Evolutionary conservation across 345 rosid species (phyloP).

Genomic region (Triadica sebifera): DNA sequence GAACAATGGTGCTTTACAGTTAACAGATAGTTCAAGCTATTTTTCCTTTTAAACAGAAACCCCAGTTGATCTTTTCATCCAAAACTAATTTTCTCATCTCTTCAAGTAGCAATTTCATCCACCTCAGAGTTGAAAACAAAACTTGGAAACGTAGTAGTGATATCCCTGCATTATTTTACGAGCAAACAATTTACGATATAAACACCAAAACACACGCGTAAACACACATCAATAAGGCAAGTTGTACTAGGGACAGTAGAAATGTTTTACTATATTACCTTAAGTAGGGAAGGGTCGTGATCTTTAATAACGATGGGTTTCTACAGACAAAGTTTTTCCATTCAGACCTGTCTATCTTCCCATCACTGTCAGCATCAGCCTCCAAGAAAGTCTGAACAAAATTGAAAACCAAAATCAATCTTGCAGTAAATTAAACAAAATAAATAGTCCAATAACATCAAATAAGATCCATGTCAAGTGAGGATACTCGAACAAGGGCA

Average conservation of each 20-base stretch:
- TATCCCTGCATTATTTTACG: slow-evolving; percentile 62
- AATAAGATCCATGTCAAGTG: neutral
- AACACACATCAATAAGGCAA: neutral
- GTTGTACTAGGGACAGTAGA: neutral
- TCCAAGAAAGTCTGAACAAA: slow-evolving; percentile 74
- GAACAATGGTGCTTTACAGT: neutral
- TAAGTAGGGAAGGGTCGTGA: slow-evolving; percentile 92
- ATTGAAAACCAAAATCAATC: neutral
- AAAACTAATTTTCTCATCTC: neutral
- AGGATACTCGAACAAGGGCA: neutral
- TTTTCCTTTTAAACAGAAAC: neutral
- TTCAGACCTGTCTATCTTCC: slow-evolving; percentile 78
- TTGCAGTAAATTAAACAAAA: neutral
- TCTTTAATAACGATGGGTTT: slow-evolving; percentile 85
- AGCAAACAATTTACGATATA: neutral
- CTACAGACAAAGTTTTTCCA: slow-evolving; percentile 81
- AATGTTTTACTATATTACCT: slow-evolving; percentile 41
- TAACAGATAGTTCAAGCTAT: neutral
- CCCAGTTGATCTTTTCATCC: slow-evolving; percentile 6
- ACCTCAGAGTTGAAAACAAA: slow-evolving; percentile 92
- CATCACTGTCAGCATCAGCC: slow-evolving; percentile 80
- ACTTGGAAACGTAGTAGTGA: slow-evolving; percentile 93
- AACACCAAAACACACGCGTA: neutral
- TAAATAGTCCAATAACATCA: neutral
- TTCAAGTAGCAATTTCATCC: slow-evolving; percentile 72